Evolutionary conservation across 2,329 filamentous ascomycete genomes (phyloP), one percentile per base, ranked within the genome.

Genomic region (Chaetomiaceae sp.): DNA sequence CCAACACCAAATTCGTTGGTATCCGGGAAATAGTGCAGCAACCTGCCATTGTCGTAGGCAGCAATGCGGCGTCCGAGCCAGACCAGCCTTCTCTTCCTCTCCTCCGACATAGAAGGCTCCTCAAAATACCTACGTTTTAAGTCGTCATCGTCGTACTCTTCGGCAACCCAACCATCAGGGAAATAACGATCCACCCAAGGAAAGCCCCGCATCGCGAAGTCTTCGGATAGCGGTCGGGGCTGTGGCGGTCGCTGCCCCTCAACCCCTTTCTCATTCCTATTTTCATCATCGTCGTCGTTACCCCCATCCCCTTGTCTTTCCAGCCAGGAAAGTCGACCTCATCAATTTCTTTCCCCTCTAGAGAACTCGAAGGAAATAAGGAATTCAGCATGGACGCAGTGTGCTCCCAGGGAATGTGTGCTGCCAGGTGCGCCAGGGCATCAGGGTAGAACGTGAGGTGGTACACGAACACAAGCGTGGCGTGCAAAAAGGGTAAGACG

Each of bases 61-160:
- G 78, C 73, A 4, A 85, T 72, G 6, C 67, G 71, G 42, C 74
- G 71, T 0, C 76, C 82, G 0, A 86, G 66, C 71, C 79, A 85
- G 0, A 88, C 63, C 0, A 85, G 77, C 0, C 85, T 73, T 48
- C 82, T 79, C 31, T 75, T 77, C 6, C 85, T 72, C n/a, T 79
- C 71, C 15, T 77, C 75, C 0, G 72, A 72, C 65, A 84, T 84
- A 0, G 80, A 84, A 0, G 81, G 69, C 0, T 80, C 68, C 61
- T 88, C 85, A 42, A 88, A 78, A 14, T 77, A 78, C 38, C 83
- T 79, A 56, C n/a, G n/a, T n/a, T n/a, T n/a, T n/a, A n/a, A n/a
- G n/a, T 88, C 84, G 11, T 86, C 82, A 15, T 88, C 84, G 23
- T 88, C 84, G 5, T 78, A 77, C 1, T 77, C 75, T n/a, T 60